These are phyloP conservation scores for Aegilops speltoides DNA, from an alignment of 176 grass and related monocot species.

Conservation along the genomic window DNA sequence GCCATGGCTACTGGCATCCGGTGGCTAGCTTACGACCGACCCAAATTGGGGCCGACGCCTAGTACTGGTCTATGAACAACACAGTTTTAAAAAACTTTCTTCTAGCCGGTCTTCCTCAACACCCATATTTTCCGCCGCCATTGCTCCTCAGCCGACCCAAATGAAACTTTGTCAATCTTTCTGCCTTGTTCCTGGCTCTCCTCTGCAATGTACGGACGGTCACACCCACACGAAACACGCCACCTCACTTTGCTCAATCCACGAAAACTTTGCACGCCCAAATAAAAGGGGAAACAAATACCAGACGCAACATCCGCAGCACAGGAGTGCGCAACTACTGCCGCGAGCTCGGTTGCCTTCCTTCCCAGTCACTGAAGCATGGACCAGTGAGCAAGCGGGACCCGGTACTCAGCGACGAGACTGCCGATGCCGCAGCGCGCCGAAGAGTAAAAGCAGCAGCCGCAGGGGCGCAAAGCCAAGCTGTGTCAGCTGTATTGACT, in stretches of 20 bases:
- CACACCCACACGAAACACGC: background rate
- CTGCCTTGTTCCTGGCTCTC: too few relatives aligned
- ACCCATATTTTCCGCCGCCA: too few relatives aligned
- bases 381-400: background rate
- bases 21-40: too few relatives aligned
- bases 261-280: background rate
- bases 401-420: background rate
- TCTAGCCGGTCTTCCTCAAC: too few relatives aligned
- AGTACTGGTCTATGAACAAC: too few relatives aligned
- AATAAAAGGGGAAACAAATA: background rate
- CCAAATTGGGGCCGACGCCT: too few relatives aligned
- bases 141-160: too few relatives aligned
- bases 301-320: background rate
- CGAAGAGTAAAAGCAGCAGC: background rate
- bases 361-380: background rate
- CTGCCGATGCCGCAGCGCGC: background rate
- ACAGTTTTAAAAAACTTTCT: too few relatives aligned
- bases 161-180: too few relatives aligned
- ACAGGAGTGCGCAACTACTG: background rate
- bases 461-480: background rate
- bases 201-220: background rate
- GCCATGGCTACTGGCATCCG: too few relatives aligned
- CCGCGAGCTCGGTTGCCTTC: background rate
- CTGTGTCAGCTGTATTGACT: slow-evolving; percentile 8
- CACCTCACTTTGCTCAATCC: background rate